A percentile compares a stretch with the other conserved stretches of the same genome.
Conservation (phyloP, 352 stramenopile species). For the Peronospora farinosa region DNA sequence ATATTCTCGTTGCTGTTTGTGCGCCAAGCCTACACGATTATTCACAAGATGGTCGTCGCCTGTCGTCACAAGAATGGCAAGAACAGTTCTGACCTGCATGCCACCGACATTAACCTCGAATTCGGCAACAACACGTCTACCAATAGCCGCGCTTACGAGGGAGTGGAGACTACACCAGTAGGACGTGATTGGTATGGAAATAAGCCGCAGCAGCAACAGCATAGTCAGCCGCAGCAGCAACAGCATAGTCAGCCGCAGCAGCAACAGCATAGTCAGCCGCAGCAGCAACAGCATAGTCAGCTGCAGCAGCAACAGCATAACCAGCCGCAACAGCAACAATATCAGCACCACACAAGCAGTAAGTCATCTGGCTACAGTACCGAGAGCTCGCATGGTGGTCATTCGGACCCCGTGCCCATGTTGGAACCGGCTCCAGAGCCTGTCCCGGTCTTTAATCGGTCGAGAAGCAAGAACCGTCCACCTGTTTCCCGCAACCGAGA, state of each 20-base stretch:
- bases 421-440: slow-evolving; percentile 27
- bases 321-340: slow-evolving; percentile 18
- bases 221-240: slow-evolving; percentile 14
- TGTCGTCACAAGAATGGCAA: slow-evolving; percentile 42
- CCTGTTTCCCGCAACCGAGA: slow-evolving; percentile 34
- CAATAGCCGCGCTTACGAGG: slow-evolving; percentile 20
- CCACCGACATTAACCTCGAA: slow-evolving; percentile 52
- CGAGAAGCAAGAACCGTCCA: slow-evolving; percentile 14
- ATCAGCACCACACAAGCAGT: slow-evolving; percentile 17
- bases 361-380: slow-evolving; percentile 24
- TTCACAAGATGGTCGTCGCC: slow-evolving; percentile 54
- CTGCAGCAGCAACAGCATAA: slow-evolving; percentile 17
- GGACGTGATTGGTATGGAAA: slow-evolving; percentile 18
- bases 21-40: slow-evolving; percentile 70
- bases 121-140: slow-evolving; percentile 29
- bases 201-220: slow-evolving; percentile 20
- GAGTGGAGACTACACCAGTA: slow-evolving; percentile 26
- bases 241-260: slow-evolving; percentile 16
- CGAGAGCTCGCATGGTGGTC: slow-evolving; percentile 19
- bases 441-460: slow-evolving; percentile 18
- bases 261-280: slow-evolving; percentile 19
- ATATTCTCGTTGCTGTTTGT: slow-evolving; percentile 79
- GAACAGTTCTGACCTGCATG: slow-evolving; percentile 19
- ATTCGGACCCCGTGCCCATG: slow-evolving; percentile 27
- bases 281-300: slow-evolving; percentile 18